These are phyloP conservation scores for Pseudonitzschia delicatissima DNA, from an alignment of 108 stramenopile genomes.

Conservation along the genomic window DNA sequence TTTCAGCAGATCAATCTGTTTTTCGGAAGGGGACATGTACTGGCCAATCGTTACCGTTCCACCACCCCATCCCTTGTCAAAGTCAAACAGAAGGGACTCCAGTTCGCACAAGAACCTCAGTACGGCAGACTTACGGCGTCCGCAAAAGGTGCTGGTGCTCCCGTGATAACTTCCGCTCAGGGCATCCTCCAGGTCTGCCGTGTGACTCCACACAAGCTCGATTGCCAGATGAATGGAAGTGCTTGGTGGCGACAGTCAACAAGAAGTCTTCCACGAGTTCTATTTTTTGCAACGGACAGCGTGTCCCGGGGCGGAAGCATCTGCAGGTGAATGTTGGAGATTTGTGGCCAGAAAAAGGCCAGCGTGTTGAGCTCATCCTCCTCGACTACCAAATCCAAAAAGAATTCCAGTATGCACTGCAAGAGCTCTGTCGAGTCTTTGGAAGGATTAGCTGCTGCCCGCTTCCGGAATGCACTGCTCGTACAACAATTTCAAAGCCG, in stretches of 20 bases:
- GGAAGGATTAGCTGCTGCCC: not conserved
- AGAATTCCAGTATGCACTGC: slow-evolving; percentile 78
- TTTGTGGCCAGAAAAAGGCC: slow-evolving; percentile 84
- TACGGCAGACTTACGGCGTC: slow-evolving; percentile 68
- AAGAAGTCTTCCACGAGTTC: slow-evolving; percentile 87
- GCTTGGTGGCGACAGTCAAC: slow-evolving; percentile 61
- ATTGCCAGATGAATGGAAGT: slow-evolving; percentile 79
- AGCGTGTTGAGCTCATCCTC: slow-evolving; percentile 73
- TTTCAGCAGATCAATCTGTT: slow-evolving; percentile 65
- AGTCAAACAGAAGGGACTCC: slow-evolving; percentile 79
- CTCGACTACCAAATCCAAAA: slow-evolving; percentile 74
- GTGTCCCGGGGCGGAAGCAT: slow-evolving; percentile 76
- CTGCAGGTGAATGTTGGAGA: slow-evolving; percentile 80
- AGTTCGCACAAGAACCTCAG: slow-evolving; percentile 81
- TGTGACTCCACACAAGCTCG: slow-evolving; percentile 78
- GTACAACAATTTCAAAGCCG: slow-evolving; percentile 73
- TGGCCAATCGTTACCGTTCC: slow-evolving; percentile 70
- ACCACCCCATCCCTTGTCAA: slow-evolving; percentile 83
- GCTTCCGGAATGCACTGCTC: slow-evolving; percentile 46
- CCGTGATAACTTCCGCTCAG: slow-evolving; percentile 9
- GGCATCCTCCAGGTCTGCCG: slow-evolving; percentile 83
- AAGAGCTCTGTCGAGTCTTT: slow-evolving; percentile 57
- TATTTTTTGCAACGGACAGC: slow-evolving; percentile 55
- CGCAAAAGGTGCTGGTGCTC: slow-evolving; percentile 36
- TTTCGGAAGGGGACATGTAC: slow-evolving; percentile 61